These are phyloP conservation scores for Penicillium mononematosum DNA, from an alignment of 495 filamentous ascomycete species.

Conservation along the genomic window DNA sequence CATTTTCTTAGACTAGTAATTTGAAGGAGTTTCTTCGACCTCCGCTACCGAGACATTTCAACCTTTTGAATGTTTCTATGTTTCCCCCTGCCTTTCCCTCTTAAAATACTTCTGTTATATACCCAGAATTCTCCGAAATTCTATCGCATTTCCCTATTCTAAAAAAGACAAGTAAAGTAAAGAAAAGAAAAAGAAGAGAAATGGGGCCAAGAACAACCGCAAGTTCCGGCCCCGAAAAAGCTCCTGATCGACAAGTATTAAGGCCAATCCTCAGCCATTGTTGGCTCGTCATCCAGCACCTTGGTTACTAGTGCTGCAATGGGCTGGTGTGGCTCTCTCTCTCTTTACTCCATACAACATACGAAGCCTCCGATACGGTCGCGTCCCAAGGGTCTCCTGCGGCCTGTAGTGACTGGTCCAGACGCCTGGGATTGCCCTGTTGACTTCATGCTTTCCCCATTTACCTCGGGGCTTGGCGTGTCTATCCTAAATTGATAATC, in stretches of 20 bases:
- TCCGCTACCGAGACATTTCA: constrained; percentile 15
- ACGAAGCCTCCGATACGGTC: constrained; percentile 28
- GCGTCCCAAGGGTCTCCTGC: constrained; percentile 31
- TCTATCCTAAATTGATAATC: constrained; percentile 10
- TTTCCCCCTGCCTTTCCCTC: constrained; percentile 3
- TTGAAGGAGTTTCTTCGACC: constrained; percentile 14
- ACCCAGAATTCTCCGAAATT: background rate
- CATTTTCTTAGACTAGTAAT: constrained; percentile 25
- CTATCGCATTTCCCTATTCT: background rate
- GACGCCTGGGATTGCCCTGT: constrained; percentile 27
- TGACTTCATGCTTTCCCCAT: constrained; percentile 27
- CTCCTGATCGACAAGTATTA: constrained; percentile 26
- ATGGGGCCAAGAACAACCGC: background rate
- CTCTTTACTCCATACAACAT: constrained; percentile 7
- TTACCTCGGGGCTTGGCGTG: constrained; percentile 10
- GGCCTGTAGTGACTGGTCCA: constrained; percentile 28
- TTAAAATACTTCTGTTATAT: background rate
- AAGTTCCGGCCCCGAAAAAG: constrained; percentile 13
- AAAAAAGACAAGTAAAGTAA: background rate
- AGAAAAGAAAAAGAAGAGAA: background rate
- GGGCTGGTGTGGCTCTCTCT: constrained; percentile 22
- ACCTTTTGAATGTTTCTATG: constrained; percentile 3
- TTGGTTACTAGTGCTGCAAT: constrained; percentile 24
- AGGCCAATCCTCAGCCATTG: constrained; percentile 11
- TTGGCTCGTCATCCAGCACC: constrained; percentile 24